Conservation (phyloP, 176 grass and related monocot genomes). For the Zoysia japonica region DNA sequence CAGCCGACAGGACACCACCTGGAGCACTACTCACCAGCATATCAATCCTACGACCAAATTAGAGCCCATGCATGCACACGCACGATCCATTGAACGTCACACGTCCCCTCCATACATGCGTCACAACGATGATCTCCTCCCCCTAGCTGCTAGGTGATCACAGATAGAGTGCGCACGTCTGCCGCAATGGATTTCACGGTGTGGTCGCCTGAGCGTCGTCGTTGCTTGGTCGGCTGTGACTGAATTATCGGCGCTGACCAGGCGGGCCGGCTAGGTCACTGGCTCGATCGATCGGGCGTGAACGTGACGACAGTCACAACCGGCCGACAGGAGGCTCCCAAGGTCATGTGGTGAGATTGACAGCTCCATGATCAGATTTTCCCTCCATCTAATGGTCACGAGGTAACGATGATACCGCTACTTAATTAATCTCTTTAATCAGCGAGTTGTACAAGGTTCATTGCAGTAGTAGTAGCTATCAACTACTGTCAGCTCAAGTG, state of each 20-base stretch:
- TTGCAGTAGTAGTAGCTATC: neutral
- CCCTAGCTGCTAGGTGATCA: too few relatives aligned
- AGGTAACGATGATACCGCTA: neutral
- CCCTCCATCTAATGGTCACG: neutral
- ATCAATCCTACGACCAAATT: neutral
- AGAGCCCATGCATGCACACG: neutral
- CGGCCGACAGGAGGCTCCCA: too few relatives aligned
- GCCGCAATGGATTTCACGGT: neutral
- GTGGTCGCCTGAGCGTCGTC: too few relatives aligned
- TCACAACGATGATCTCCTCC: neutral
- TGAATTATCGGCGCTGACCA: too few relatives aligned
- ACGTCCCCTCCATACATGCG: neutral
- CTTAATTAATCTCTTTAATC: neutral
- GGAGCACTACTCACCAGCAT: conserved; percentile 5
- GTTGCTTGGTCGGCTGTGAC: too few relatives aligned
- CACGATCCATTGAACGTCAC: neutral
- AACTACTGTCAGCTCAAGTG: neutral
- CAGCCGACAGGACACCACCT: conserved; percentile 33
- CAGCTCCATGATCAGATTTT: too few relatives aligned
- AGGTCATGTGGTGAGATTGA: too few relatives aligned
- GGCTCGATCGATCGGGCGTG: too few relatives aligned
- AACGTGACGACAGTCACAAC: too few relatives aligned
- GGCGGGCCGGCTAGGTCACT: too few relatives aligned
- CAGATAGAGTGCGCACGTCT: neutral
- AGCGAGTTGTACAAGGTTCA: neutral